Conservation (phyloP, 257 asterid genomes). For the Nicotiana obtusifolia region DNA sequence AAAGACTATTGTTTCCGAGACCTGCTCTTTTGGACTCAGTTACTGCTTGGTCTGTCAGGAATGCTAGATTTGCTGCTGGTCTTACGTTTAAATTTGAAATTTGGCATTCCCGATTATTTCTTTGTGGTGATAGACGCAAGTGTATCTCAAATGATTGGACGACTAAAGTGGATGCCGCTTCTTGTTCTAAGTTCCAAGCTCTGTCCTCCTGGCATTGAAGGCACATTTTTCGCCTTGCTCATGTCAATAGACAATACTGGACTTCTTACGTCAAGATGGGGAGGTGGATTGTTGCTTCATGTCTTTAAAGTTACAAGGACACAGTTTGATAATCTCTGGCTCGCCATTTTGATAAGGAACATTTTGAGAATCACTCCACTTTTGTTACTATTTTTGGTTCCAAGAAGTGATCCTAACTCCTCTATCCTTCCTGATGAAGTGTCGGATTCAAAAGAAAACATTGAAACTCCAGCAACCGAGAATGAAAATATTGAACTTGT, state of each 20-base stretch:
- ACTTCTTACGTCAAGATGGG: slow-evolving; percentile 76
- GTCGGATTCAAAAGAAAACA: slow-evolving; percentile 25
- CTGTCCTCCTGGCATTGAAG: slow-evolving; percentile 89
- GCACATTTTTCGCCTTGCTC: slow-evolving; percentile 84
- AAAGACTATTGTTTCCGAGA: slow-evolving; percentile 68
- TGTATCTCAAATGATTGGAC: slow-evolving; percentile 64
- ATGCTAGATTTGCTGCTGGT: slow-evolving; percentile 71
- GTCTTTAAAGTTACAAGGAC: slow-evolving; percentile 59
- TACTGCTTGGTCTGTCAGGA: slow-evolving; percentile 68
- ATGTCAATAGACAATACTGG: slow-evolving; percentile 92
- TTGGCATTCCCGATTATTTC: slow-evolving; percentile 64
- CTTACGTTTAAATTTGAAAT: slow-evolving; percentile 60
- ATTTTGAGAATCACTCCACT: slow-evolving; percentile 58
- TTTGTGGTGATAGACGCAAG: slow-evolving; percentile 77
- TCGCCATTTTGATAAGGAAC: slow-evolving; percentile 65
- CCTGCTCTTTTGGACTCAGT: slow-evolving; percentile 75
- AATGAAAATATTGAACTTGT: slow-evolving; percentile 70
- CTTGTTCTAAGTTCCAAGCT: slow-evolving; percentile 79
- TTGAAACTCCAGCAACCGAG: slow-evolving; percentile 29
- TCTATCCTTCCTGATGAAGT: slow-evolving; percentile 46
- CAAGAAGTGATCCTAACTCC: slow-evolving; percentile 54
- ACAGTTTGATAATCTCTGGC: slow-evolving; percentile 57
- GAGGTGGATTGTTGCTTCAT: slow-evolving; percentile 76
- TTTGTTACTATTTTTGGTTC: slow-evolving; percentile 54
- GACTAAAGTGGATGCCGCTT: slow-evolving; percentile 96